Percentiles rank a stretch among this genome's conserved stretches.
phyloP scores from a whole-genome alignment of 2,329 filamentous ascomycete genomes.

The Neofusicoccum sp. region DNA sequence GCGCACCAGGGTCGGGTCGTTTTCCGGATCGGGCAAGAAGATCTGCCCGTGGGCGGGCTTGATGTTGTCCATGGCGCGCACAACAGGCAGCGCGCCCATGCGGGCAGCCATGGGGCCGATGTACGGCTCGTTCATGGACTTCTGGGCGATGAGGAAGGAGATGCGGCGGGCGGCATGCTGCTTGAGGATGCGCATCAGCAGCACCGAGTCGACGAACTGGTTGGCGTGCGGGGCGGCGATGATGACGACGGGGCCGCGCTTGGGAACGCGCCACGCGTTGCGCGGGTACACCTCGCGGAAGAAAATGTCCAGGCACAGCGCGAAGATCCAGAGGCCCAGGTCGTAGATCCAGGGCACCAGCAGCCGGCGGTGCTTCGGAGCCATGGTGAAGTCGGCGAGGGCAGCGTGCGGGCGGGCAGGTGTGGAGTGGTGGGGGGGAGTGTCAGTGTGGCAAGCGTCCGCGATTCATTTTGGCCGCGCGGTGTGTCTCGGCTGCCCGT shows the following conservation, averaged over 20 bases:
- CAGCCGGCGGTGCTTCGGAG: not conserved
- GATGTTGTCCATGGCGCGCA: slow-evolving; percentile 20
- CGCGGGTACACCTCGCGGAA: slow-evolving; percentile 22
- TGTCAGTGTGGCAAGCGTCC: not conserved
- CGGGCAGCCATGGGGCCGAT: slow-evolving; percentile 16
- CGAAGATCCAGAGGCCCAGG: slow-evolving; percentile 11
- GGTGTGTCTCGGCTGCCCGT: too few species aligned
- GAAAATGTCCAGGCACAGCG: slow-evolving; percentile 22
- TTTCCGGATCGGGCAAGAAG: slow-evolving; percentile 20
- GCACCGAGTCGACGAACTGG: slow-evolving; percentile 22
- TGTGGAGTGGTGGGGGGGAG: not conserved
- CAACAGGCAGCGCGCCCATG: slow-evolving; percentile 21
- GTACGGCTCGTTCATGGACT: slow-evolving; percentile 18
- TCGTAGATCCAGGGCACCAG: slow-evolving; percentile 22
- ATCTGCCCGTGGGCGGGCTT: slow-evolving; percentile 20
- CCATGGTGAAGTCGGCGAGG: not conserved
- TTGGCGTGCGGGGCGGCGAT: slow-evolving; percentile 22
- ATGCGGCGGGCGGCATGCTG: slow-evolving; percentile 13
- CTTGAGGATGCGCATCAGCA: slow-evolving; percentile 19
- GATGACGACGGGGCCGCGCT: slow-evolving; percentile 14
- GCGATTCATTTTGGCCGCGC: too few species aligned
- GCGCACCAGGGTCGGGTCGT: slow-evolving; percentile 18
- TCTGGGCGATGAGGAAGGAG: slow-evolving; percentile 21
- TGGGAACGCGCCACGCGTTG: slow-evolving; percentile 9
- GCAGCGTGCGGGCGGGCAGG: not conserved